A percentile compares a stretch with the other conserved stretches of the same genome.
Evolutionary conservation across 169 alveolate species (phyloP).

Genomic region (Cytauxzoon felis): DNA sequence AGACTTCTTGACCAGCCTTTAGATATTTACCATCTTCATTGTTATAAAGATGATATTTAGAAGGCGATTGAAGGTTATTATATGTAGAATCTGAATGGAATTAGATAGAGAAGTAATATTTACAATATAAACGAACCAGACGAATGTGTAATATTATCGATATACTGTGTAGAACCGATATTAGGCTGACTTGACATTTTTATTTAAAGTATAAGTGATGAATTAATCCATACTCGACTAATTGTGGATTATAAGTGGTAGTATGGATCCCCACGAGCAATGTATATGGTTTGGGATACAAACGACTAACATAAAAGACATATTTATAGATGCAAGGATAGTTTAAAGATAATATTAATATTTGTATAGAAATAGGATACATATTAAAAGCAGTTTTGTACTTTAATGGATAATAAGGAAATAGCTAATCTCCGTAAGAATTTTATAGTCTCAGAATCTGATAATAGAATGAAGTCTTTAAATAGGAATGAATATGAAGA

Average conservation of each 20-base stretch:
- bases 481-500: constrained; percentile 54
- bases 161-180: constrained; percentile 17
- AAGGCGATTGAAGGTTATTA: not conserved
- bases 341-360: not conserved
- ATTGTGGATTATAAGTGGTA: too few species aligned
- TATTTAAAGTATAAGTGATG: too few species aligned
- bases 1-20: constrained; percentile 29
- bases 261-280: too few species aligned
- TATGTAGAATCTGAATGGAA: constrained; percentile 15
- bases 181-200: too few species aligned
- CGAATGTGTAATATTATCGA: not conserved
- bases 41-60: not conserved
- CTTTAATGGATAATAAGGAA: constrained; percentile 23
- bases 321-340: too few species aligned
- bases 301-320: too few species aligned
- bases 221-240: too few species aligned
- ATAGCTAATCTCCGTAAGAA: constrained; percentile 58
- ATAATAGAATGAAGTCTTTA: constrained; percentile 38
- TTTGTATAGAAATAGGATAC: not conserved
- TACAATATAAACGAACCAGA: constrained; percentile 15
- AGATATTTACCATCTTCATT: constrained; percentile 6
- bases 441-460: constrained; percentile 40
- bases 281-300: too few species aligned
- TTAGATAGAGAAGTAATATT: too few species aligned
- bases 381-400: not conserved